Conservation (phyloP, 345 rosid species). For the Populus davidiana region DNA sequence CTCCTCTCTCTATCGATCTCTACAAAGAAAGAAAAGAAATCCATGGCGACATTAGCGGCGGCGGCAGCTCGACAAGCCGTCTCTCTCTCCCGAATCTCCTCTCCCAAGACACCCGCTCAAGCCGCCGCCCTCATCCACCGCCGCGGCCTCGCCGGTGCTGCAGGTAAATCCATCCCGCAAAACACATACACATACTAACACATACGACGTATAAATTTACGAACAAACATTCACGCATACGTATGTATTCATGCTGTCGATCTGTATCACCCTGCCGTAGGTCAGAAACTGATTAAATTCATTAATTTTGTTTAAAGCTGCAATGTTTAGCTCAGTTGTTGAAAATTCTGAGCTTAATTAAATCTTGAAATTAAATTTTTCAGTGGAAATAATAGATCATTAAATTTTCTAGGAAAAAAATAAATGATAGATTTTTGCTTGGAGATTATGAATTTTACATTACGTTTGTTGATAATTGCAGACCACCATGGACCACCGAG, state of each 20-base stretch:
- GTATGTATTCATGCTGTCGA: background rate
- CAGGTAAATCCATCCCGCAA: constrained; percentile 44
- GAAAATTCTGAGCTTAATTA: background rate
- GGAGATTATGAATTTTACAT: background rate
- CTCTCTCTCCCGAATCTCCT: constrained; percentile 31
- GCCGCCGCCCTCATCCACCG: constrained; percentile 51
- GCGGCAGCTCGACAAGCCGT: constrained; percentile 50
- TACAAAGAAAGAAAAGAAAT: background rate
- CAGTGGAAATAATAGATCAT: background rate
- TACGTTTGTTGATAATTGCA: constrained; percentile 1
- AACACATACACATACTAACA: background rate
- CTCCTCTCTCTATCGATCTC: background rate
- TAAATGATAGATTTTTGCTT: background rate
- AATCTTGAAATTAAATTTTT: background rate
- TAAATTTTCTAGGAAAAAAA: background rate
- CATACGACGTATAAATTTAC: background rate
- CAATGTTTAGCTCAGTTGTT: background rate
- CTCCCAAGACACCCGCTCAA: constrained; percentile 23
- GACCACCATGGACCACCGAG: constrained; percentile 39
- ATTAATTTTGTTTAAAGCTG: background rate
- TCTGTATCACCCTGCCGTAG: background rate
- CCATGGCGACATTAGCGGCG: constrained; percentile 52
- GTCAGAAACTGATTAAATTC: background rate
- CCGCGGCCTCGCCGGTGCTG: constrained; percentile 81
- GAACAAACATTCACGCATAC: background rate